Evolutionary conservation across 345 rosid species (phyloP).

Genomic region (Eucalyptus caleyi): DNA sequence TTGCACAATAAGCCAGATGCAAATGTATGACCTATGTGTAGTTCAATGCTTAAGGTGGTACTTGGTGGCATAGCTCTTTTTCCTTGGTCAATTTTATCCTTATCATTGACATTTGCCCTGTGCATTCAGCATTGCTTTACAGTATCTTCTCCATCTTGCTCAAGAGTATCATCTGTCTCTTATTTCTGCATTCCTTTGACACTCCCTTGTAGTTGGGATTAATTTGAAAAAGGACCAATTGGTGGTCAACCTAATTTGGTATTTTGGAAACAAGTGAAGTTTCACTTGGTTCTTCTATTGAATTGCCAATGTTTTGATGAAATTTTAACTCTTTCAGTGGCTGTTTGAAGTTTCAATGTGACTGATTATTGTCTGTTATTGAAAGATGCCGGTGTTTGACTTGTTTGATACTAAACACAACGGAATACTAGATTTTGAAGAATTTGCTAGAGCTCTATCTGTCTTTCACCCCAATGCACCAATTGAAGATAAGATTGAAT

Average conservation of each 20-base stretch:
- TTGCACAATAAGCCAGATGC: not conserved
- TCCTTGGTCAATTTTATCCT: not conserved
- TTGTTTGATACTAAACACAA: conserved; percentile 93
- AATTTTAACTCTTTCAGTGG: too few relatives aligned
- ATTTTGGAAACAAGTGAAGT: not conserved
- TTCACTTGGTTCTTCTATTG: not conserved
- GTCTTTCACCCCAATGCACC: conserved; percentile 97
- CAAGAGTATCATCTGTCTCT: not conserved
- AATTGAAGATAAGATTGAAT: conserved; percentile 86
- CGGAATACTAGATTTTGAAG: conserved; percentile 94
- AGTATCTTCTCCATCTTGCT: not conserved
- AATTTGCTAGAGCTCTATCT: conserved; percentile 96
- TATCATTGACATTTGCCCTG: not conserved
- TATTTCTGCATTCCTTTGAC: not conserved
- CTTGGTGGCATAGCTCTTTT: not conserved
- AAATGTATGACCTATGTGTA: not conserved
- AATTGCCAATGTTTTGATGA: not conserved
- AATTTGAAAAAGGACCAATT: not conserved
- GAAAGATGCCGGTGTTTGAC: conserved; percentile 65
- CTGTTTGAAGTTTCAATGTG: not conserved
- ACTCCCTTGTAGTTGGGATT: not conserved
- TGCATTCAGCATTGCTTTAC: not conserved
- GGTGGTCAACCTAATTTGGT: not conserved
- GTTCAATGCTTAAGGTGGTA: not conserved
- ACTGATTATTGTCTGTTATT: not conserved